phyloP scores from a whole-genome alignment of 2,329 filamentous ascomycete genomes.

The Epichloe brachyelytri region DNA sequence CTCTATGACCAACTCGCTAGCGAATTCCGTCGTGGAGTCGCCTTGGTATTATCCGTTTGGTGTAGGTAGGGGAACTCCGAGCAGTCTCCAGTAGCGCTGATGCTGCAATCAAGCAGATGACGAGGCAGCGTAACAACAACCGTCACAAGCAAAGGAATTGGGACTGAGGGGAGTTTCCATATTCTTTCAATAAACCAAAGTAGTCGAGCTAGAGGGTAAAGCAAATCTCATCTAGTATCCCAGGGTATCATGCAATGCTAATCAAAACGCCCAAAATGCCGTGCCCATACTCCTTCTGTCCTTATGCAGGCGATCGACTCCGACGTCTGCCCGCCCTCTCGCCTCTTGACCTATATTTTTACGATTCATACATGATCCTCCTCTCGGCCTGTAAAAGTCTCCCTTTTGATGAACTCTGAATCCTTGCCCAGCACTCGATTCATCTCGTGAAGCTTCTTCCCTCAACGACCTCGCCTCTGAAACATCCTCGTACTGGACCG shows the following conservation, averaged over 20 bases:
- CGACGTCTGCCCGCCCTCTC: neutral
- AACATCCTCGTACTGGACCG: slow-evolving; percentile 52
- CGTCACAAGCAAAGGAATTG: too few relatives aligned
- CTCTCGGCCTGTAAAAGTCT: slow-evolving; percentile 16
- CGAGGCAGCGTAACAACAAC: neutral
- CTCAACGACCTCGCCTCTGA: neutral
- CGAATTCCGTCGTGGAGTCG: too few relatives aligned
- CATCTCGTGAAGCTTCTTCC: neutral
- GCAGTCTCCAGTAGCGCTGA: neutral
- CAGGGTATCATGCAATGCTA: slow-evolving; percentile 1
- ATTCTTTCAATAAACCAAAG: too few relatives aligned
- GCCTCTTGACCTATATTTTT: neutral
- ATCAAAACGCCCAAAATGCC: neutral
- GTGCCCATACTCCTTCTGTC: neutral
- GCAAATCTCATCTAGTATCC: neutral
- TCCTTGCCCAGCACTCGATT: neutral
- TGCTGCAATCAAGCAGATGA: neutral
- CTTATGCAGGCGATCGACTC: neutral
- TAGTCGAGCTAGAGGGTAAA: neutral
- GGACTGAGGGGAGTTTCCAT: too few relatives aligned
- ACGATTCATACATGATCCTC: neutral
- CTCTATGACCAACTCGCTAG: too few relatives aligned
- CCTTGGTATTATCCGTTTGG: too few relatives aligned
- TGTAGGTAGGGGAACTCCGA: slow-evolving; percentile 6
- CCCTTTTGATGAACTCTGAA: slow-evolving; percentile 6